Conservation (phyloP, 495 filamentous ascomycete genomes). For the Penicillium mononematosum region DNA sequence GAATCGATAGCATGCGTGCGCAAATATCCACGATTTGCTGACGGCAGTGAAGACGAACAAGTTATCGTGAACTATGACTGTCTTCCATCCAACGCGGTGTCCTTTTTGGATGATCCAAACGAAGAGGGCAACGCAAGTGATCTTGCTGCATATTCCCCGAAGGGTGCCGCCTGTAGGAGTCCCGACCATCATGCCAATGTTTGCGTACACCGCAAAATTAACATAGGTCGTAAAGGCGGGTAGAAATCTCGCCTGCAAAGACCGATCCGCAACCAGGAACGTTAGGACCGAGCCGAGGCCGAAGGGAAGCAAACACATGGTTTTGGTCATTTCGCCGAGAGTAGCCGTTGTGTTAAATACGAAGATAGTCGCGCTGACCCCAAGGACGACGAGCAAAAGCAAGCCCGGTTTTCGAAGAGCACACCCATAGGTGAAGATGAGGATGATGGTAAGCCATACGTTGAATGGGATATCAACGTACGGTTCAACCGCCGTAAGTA, state of each 20-base stretch:
- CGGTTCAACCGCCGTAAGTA: not conserved
- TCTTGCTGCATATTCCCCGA: conserved; percentile 1
- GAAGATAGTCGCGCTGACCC: not conserved
- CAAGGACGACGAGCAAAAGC: conserved; percentile 6
- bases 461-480: conserved; percentile 8
- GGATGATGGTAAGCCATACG: conserved; percentile 8
- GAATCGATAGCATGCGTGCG: conserved; percentile 6
- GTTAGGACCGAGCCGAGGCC: not conserved
- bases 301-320: not conserved
- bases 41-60: conserved; percentile 8
- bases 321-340: not conserved
- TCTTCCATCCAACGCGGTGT: conserved; percentile 5
- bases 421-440: conserved; percentile 5
- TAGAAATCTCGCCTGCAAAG: conserved; percentile 2
- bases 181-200: conserved; percentile 5
- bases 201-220: conserved; percentile 8
- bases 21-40: conserved; percentile 9
- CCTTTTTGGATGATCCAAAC: conserved; percentile 5
- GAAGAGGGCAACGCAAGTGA: not conserved
- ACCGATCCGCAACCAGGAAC: not conserved
- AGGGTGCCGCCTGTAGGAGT: conserved; percentile 4
- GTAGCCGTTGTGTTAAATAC: not conserved
- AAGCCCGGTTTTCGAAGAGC: not conserved
- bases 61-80: conserved; percentile 3
- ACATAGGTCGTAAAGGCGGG: conserved; percentile 9